Evolutionary conservation across 495 filamentous ascomycete species (phyloP), one percentile per base, ranked within the genome.

Genomic region (Tirmania nivea): DNA sequence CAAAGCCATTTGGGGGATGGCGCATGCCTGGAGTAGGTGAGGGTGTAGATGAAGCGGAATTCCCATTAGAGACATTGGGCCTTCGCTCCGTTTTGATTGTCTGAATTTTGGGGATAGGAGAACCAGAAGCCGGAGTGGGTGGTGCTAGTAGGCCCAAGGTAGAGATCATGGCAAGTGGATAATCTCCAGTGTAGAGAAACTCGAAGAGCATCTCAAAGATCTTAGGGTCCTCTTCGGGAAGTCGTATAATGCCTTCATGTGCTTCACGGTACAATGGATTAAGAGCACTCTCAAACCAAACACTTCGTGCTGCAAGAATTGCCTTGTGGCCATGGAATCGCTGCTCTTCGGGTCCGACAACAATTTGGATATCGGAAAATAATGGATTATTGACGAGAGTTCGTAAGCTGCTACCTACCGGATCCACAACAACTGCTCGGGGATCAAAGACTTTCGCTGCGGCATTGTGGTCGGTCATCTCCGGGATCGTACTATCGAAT

Each of bases 121-220:
- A 45, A 45, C 39, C 14, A 45, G 17, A 14, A 19, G 39, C 55
- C 14, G 19, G 19, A 9, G 35, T 42, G 34, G 59, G 59, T 51
- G 59, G 57, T 39, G 58, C 58, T 42, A 58, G 54, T 19, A 61
- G 34, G 36, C 59, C 59, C n/a, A 49, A 54, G 51, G 55, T 54
- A 35, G 60, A 52, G 48, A 61, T 61, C 36, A 58, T 50, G 45
- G 59, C 59, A 14, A 64, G 54, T 31, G 62, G 62, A 52, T 64
- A 64, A 42, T 64, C 62, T 53, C 62, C 62, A 37, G 61, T 64
- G 35, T 64, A 64, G 9, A 64, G 51, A 35, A 64, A 64, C 39
- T 64, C 62, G 49, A 64, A 56, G 42, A 64, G 36, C 20, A 61
- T 58, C 52, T 64, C 61, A 39, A 64, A 64, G 42, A 64, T 64